Conservation (phyloP, 495 filamentous ascomycete species). For the Extremus antarcticus region DNA sequence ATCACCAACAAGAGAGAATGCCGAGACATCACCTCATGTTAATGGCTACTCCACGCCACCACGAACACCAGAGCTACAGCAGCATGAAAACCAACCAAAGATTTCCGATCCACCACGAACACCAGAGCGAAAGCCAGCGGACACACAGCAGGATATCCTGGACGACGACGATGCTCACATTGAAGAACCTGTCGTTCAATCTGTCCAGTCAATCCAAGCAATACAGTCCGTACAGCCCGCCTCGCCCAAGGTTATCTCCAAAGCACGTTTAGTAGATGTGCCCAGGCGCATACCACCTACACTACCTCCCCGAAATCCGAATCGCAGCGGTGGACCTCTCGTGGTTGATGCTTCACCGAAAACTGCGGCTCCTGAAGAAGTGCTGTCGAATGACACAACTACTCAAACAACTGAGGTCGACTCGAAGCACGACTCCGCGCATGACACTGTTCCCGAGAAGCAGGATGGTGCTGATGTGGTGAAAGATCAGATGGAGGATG, state of each 20-base stretch:
- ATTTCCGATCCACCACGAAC: neutral
- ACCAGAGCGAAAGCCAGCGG: neutral
- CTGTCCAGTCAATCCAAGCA: conserved; percentile 13
- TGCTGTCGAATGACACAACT: too few species aligned
- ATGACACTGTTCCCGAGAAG: neutral
- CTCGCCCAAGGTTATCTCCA: conserved; percentile 23
- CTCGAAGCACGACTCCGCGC: neutral
- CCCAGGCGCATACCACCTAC: conserved; percentile 25
- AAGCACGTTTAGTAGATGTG: conserved; percentile 30
- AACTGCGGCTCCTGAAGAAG: neutral
- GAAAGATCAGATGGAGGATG: neutral
- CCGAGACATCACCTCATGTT: neutral
- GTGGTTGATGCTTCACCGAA: conserved; percentile 15
- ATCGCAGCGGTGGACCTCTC: conserved; percentile 17
- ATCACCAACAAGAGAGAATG: conserved; percentile 1
- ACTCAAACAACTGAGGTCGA: neutral
- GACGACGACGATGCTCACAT: conserved; percentile 12
- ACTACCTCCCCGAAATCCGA: conserved; percentile 30
- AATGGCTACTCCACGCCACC: conserved; percentile 15
- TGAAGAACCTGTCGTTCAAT: conserved; percentile 13
- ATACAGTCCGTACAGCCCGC: conserved; percentile 14
- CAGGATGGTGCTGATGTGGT: neutral
- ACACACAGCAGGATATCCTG: neutral
- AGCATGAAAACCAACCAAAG: neutral
- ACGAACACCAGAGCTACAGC: neutral